phyloP scores from a whole-genome alignment of 768 basidiomycete genomes.

The Floccularia luteovirens region DNA sequence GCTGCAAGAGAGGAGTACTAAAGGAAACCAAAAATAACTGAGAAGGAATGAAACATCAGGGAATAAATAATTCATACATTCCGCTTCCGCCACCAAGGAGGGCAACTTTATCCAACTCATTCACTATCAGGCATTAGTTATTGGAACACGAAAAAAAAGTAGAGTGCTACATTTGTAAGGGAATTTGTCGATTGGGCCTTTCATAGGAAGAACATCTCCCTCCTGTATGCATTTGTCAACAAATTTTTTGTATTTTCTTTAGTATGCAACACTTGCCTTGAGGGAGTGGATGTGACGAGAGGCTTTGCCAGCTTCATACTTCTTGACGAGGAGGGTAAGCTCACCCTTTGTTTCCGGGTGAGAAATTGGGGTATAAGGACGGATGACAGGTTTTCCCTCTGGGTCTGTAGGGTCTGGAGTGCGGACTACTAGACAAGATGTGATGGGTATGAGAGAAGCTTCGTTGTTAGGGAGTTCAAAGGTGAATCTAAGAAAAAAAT shows the following conservation, averaged over 20 bases:
- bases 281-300: constrained; percentile 78
- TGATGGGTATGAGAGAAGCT: constrained; percentile 70
- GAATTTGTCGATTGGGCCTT: constrained; percentile 89
- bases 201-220: constrained; percentile 79
- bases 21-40: constrained; percentile 5
- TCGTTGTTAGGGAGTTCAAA: constrained; percentile 78
- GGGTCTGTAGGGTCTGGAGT: constrained; percentile 61
- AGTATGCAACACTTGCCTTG: constrained; percentile 29
- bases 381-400: constrained; percentile 83
- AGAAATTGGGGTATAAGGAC: constrained; percentile 93
- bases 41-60: neutral
- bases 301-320: constrained; percentile 74
- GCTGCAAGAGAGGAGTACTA: constrained; percentile 81
- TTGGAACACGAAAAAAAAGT: neutral
- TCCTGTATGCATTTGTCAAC: too few relatives aligned
- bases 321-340: constrained; percentile 78
- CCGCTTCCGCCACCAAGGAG: constrained; percentile 93
- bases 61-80: constrained; percentile 45
- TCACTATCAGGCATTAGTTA: constrained; percentile 33
- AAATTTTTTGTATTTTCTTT: too few relatives aligned
- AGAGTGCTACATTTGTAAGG: constrained; percentile 61
- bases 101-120: constrained; percentile 80
- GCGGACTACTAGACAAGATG: constrained; percentile 75
- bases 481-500: constrained; percentile 47
- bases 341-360: constrained; percentile 68